A percentile compares a stretch with the other conserved stretches of the same genome.
Conservation (phyloP, 1,139 yeast genomes). For the Ashbya aceris region DNA sequence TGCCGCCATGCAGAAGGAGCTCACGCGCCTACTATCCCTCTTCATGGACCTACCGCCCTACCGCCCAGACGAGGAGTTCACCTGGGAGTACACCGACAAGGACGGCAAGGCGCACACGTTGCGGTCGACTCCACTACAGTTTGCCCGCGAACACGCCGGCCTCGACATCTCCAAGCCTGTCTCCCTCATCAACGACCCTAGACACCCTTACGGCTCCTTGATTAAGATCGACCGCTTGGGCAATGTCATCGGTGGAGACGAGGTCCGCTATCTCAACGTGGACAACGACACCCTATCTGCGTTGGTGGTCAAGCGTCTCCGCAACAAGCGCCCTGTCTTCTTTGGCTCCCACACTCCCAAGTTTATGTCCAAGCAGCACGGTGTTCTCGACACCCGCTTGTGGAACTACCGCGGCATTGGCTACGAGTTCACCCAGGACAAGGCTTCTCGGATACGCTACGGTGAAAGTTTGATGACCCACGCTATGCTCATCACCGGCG, state of each 20-base stretch:
- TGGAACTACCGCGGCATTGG: constrained; percentile 62
- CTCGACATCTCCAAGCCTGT: constrained; percentile 47
- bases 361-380: constrained; percentile 45
- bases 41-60: constrained; percentile 70
- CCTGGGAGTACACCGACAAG: constrained; percentile 70
- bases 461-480: constrained; percentile 69
- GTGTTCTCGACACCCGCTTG: constrained; percentile 60
- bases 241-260: constrained; percentile 58
- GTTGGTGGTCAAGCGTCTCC: constrained; percentile 56
- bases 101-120: constrained; percentile 50
- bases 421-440: constrained; percentile 46
- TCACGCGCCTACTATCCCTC: constrained; percentile 55
- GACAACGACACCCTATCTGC: constrained; percentile 48
- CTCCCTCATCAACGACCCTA: constrained; percentile 71
- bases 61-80: constrained; percentile 51
- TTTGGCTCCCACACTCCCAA: constrained; percentile 85
- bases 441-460: constrained; percentile 49
- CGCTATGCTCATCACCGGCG: constrained; percentile 80
- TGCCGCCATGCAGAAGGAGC: constrained; percentile 44
- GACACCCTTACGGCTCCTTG: constrained; percentile 54
- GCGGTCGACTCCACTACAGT: constrained; percentile 53
- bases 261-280: constrained; percentile 60
- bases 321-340: constrained; percentile 66
- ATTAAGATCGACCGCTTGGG: constrained; percentile 66
- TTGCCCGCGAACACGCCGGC: constrained; percentile 43